Conservation (phyloP, 2,329 filamentous ascomycete genomes). For the Penicillium brasilianum region DNA sequence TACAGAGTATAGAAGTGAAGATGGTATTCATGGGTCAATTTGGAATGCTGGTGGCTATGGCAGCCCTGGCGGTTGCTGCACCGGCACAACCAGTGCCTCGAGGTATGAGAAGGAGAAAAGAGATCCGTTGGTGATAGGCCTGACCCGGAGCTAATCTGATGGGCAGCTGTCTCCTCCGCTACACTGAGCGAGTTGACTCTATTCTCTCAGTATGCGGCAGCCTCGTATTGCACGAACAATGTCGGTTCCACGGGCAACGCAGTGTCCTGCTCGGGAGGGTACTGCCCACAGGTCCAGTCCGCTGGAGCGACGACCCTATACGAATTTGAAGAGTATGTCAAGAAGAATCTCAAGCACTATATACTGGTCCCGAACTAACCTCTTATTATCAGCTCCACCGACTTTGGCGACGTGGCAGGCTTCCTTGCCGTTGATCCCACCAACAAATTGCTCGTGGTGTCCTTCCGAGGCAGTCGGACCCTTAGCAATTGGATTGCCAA, state of each 20-base stretch:
- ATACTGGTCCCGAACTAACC: neutral
- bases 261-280: slow-evolving; percentile 51
- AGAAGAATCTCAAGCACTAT: too few species aligned
- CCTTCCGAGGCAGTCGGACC: slow-evolving; percentile 43
- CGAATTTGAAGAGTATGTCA: slow-evolving; percentile 56
- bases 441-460: slow-evolving; percentile 44
- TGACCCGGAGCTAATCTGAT: neutral
- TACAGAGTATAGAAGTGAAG: neutral
- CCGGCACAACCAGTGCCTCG: slow-evolving; percentile 29
- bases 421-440: slow-evolving; percentile 55
- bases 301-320: slow-evolving; percentile 52
- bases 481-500: slow-evolving; percentile 43
- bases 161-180: slow-evolving; percentile 46
- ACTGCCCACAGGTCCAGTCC: slow-evolving; percentile 55
- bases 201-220: slow-evolving; percentile 59
- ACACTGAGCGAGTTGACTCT: slow-evolving; percentile 51
- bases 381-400: slow-evolving; percentile 20
- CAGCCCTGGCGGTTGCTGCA: slow-evolving; percentile 26
- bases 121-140: neutral
- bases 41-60: slow-evolving; percentile 20
- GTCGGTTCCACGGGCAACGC: slow-evolving; percentile 51
- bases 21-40: slow-evolving; percentile 17
- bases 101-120: slow-evolving; percentile 25
- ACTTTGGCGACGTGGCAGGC: slow-evolving; percentile 51
- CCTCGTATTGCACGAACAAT: slow-evolving; percentile 58